Conservation (phyloP, 176 grass and related monocot species). For the Raddia guianensis region DNA sequence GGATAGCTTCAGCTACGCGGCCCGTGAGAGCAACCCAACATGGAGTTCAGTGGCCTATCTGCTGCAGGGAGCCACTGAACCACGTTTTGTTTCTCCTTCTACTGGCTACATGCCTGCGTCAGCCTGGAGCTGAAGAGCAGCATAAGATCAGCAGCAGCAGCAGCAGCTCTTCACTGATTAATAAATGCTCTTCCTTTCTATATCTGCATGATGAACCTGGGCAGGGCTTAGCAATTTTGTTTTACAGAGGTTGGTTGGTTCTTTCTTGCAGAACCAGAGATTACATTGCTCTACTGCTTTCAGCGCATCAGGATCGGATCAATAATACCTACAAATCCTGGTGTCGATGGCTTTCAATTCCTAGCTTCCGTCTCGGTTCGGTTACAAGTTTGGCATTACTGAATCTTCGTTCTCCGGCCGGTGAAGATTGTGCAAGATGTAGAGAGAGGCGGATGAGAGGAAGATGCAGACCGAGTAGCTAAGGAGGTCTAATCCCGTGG, state of each 20-base stretch:
- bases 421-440: slow-evolving; percentile 92
- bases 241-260: neutral
- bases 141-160: neutral
- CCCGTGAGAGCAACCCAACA: neutral
- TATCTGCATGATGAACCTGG: neutral
- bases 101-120: neutral
- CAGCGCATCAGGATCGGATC: neutral
- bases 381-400: slow-evolving; percentile 25
- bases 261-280: neutral
- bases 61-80: no score
- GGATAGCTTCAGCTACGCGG: no score
- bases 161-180: neutral
- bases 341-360: neutral
- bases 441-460: slow-evolving; percentile 92
- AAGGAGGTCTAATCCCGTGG: slow-evolving; percentile 85
- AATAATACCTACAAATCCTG: slow-evolving; percentile 1
- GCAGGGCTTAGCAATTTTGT: neutral
- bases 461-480: slow-evolving; percentile 94
- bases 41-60: neutral
- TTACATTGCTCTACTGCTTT: neutral
- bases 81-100: neutral
- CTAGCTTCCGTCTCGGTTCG: neutral
- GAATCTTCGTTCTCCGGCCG: slow-evolving; percentile 52
- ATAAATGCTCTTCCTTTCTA: neutral
- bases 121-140: neutral